A percentile compares a stretch with the other conserved stretches of the same genome.
Evolutionary conservation across 2,329 filamentous ascomycete genomes (phyloP).

Genomic region (Nigrospora osmanthi): DNA sequence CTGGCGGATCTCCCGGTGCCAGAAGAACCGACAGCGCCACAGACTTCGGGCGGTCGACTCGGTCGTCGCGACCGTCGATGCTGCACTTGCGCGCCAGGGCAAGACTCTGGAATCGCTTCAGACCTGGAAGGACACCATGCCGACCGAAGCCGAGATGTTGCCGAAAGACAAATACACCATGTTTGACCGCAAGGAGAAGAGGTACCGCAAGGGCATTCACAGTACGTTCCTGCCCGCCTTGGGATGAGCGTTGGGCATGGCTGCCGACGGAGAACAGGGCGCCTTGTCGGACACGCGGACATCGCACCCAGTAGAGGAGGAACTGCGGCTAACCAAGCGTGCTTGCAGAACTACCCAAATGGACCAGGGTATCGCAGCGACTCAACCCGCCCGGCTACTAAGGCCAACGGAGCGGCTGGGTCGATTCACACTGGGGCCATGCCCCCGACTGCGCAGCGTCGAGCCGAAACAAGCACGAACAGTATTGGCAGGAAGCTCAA

Average conservation of each 20-base stretch:
- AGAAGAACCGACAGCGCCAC: slow-evolving; percentile 80
- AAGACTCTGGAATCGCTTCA: slow-evolving; percentile 70
- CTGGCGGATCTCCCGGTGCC: slow-evolving; percentile 86
- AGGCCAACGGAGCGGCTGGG: slow-evolving; percentile 8
- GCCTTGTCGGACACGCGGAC: too few relatives aligned
- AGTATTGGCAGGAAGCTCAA: too few relatives aligned
- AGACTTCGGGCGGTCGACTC: slow-evolving; percentile 79
- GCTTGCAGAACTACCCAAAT: slow-evolving; percentile 68
- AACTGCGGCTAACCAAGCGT: slow-evolving; percentile 4
- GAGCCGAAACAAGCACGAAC: too few relatives aligned
- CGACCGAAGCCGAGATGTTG: slow-evolving; percentile 89
- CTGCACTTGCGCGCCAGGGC: slow-evolving; percentile 67
- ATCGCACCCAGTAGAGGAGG: neutral
- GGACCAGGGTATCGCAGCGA: slow-evolving; percentile 91
- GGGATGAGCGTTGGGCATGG: neutral
- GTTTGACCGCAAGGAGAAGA: slow-evolving; percentile 93
- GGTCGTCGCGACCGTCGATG: slow-evolving; percentile 77
- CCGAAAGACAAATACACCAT: slow-evolving; percentile 96
- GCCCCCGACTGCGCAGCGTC: too few relatives aligned
- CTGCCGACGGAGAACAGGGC: too few relatives aligned
- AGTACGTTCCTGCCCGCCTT: slow-evolving; percentile 53
- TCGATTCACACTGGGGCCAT: too few relatives aligned
- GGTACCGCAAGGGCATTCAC: slow-evolving; percentile 94
- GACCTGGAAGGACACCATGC: slow-evolving; percentile 94
- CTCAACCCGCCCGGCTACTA: slow-evolving; percentile 93